Percentiles rank a stretch among this genome's conserved stretches.
Conservation (phyloP, 768 basidiomycete genomes). For the Naematelia encephala region DNA sequence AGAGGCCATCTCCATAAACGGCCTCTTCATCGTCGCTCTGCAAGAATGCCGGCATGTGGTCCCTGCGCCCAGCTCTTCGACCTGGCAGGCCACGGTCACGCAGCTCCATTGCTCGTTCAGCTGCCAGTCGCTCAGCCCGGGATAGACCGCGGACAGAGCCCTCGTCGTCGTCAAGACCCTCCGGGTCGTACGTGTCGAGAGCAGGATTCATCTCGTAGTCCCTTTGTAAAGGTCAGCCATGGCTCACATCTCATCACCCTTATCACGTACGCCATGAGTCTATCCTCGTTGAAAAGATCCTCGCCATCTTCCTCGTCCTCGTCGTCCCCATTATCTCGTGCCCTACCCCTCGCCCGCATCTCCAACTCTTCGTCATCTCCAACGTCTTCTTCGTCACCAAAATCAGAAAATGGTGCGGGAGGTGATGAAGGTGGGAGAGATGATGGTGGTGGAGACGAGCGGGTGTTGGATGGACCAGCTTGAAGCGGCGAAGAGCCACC, state of each 20-base stretch:
- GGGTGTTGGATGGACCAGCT: constrained; percentile 38
- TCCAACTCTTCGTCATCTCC: constrained; percentile 55
- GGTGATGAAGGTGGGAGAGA: constrained; percentile 85
- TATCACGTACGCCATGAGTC: constrained; percentile 47
- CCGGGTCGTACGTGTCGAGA: constrained; percentile 82
- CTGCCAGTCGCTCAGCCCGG: constrained; percentile 58
- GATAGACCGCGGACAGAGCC: constrained; percentile 44
- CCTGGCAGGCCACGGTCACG: constrained; percentile 78
- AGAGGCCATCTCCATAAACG: constrained; percentile 61
- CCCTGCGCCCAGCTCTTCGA: constrained; percentile 70
- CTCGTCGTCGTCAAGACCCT: constrained; percentile 70
- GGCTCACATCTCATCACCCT: not conserved
- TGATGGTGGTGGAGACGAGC: constrained; percentile 55
- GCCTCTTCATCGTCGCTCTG: constrained; percentile 75
- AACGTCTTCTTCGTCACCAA: constrained; percentile 69
- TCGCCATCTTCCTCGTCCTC: constrained; percentile 83
- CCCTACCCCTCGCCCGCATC: constrained; percentile 39
- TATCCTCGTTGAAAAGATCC: constrained; percentile 80
- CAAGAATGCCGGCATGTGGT: constrained; percentile 80
- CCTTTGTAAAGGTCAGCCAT: constrained; percentile 36
- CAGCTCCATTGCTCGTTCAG: constrained; percentile 80
- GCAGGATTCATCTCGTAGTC: constrained; percentile 81
- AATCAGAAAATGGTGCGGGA: constrained; percentile 77
- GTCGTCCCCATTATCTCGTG: constrained; percentile 58
- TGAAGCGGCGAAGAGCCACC: constrained; percentile 20